These are phyloP conservation scores for Neopestalotiopsis sp. DNA, from an alignment of 2,329 filamentous ascomycete species.

Conservation along the genomic window DNA sequence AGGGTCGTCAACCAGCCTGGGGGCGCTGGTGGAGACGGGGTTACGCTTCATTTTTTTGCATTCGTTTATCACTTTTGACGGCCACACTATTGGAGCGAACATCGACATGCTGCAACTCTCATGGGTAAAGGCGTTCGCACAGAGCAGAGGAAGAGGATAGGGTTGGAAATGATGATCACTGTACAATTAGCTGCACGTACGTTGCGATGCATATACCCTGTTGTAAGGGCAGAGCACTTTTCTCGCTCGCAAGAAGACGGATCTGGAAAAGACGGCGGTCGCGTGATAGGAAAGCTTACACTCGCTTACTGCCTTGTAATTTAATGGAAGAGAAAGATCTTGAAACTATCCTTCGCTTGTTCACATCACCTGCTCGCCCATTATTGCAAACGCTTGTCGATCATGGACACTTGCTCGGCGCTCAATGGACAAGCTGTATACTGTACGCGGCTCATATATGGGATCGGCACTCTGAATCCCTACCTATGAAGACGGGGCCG, in stretches of 20 bases:
- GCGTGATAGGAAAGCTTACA: constrained; percentile 21
- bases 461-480: constrained; percentile 12
- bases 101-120: constrained; percentile 2
- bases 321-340: constrained; percentile 22
- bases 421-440: neutral
- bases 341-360: constrained; percentile 2
- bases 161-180: constrained; percentile 11
- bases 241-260: constrained; percentile 12
- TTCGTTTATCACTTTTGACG: constrained; percentile 18
- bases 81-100: constrained; percentile 3
- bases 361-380: neutral
- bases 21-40: constrained; percentile 16
- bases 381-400: neutral
- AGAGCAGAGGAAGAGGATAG: constrained; percentile 19
- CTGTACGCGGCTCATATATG: constrained; percentile 1
- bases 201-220: constrained; percentile 21
- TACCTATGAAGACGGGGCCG: constrained; percentile 11
- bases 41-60: constrained; percentile 7
- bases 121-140: constrained; percentile 10
- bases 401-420: neutral
- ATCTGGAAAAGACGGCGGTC: constrained; percentile 15
- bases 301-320: constrained; percentile 25
- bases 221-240: constrained; percentile 21
- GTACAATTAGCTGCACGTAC: constrained; percentile 22
- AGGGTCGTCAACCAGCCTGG: neutral